A percentile compares a stretch with the other conserved stretches of the same genome.
Conservation (phyloP, 441 rosid species). For the Iberis amara region DNA sequence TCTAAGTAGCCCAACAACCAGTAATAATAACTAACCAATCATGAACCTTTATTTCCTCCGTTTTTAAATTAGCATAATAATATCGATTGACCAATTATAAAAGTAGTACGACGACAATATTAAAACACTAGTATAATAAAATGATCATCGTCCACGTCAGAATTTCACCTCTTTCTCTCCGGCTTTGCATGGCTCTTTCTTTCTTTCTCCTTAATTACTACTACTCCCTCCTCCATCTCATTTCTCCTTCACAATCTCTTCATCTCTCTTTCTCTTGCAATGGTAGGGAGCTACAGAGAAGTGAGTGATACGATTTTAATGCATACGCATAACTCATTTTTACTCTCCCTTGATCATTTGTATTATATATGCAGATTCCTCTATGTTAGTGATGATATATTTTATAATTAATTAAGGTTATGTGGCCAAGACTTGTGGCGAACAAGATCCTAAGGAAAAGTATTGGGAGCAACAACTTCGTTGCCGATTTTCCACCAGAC, state of each 20-base stretch:
- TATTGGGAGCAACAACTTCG: constrained; percentile 65
- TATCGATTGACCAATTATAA: constrained; percentile 10
- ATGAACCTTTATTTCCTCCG: constrained; percentile 20
- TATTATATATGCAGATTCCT: neutral
- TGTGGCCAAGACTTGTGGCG: constrained; percentile 85
- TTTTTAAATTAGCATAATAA: constrained; percentile 10
- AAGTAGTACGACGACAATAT: neutral
- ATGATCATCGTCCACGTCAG: constrained; percentile 37
- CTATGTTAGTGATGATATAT: constrained; percentile 2
- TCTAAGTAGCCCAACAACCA: constrained; percentile 27
- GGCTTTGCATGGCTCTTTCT: constrained; percentile 56
- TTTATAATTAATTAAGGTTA: constrained; percentile 41
- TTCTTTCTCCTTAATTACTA: constrained; percentile 25
- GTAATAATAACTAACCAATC: constrained; percentile 26
- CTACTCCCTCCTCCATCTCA: constrained; percentile 22
- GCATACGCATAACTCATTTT: neutral
- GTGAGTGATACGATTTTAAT: constrained; percentile 25
- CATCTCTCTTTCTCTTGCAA: constrained; percentile 25
- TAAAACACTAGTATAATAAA: constrained; percentile 2
- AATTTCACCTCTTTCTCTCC: constrained; percentile 29
- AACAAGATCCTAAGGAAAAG: constrained; percentile 61
- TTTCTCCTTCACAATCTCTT: constrained; percentile 2
- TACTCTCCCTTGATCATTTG: constrained; percentile 5
- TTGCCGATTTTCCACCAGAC: constrained; percentile 58
- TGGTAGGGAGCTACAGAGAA: constrained; percentile 44